phyloP scores from a whole-genome alignment of 1,284 basidiomycete genomes.

The Ceratorhiza oryzae-sativae region DNA sequence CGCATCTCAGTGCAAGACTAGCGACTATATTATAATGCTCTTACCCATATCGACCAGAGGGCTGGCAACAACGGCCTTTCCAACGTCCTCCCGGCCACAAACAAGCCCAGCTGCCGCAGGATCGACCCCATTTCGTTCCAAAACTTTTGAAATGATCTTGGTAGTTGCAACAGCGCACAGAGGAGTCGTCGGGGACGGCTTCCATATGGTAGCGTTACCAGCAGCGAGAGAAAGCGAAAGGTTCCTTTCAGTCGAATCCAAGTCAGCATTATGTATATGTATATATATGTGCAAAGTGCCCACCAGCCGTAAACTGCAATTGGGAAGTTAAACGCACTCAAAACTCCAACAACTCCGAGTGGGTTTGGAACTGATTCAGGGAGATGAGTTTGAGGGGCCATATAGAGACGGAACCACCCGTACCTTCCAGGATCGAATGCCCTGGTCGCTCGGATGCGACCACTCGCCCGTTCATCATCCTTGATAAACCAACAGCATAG shows the following conservation, averaged over 20 bases:
- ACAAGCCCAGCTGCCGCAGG: constrained; percentile 84
- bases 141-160: constrained; percentile 78
- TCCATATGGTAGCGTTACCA: constrained; percentile 95
- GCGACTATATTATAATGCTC: constrained; percentile 1
- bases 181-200: constrained; percentile 89
- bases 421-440: constrained; percentile 87
- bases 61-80: constrained; percentile 79
- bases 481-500: constrained; percentile 82
- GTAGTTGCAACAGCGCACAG: constrained; percentile 88
- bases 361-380: constrained; percentile 81
- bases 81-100: constrained; percentile 82
- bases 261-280: constrained; percentile 38
- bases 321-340: constrained; percentile 94
- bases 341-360: constrained; percentile 87
- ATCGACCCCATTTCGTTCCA: constrained; percentile 82
- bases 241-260: constrained; percentile 67
- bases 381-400: not conserved
- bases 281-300: constrained; percentile 39
- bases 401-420: constrained; percentile 35
- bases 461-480: constrained; percentile 90
- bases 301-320: constrained; percentile 89
- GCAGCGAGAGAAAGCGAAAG: constrained; percentile 86
- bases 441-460: constrained; percentile 88
- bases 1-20: not conserved
- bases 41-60: constrained; percentile 76